Percentiles rank a stretch among this genome's conserved stretches.
phyloP scores from a whole-genome alignment of 768 basidiomycete species.

The Phlegmacium glaucopus region DNA sequence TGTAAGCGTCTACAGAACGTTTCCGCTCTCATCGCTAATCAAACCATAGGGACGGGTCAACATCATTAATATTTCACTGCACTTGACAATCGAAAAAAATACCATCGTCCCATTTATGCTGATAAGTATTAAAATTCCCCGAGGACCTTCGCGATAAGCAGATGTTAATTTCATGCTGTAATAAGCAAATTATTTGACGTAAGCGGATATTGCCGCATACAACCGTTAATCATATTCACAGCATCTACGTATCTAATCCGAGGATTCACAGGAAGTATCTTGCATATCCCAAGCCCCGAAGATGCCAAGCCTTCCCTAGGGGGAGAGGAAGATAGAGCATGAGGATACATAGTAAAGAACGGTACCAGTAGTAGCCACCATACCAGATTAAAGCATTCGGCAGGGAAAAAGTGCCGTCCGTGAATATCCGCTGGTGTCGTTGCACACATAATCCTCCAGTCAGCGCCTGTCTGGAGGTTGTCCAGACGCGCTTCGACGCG shows the following conservation, averaged over 20 bases:
- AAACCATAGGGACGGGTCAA: too few species aligned
- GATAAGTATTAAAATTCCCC: too few species aligned
- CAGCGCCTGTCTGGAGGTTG: conserved; percentile 21
- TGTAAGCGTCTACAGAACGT: too few species aligned
- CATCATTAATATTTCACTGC: too few species aligned
- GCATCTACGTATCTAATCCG: not conserved
- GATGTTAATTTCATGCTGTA: too few species aligned
- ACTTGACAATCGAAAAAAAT: too few species aligned
- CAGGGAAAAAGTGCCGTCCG: conserved; percentile 20
- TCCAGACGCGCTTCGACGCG: conserved; percentile 21
- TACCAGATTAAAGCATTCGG: conserved; percentile 19
- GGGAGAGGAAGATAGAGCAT: not conserved
- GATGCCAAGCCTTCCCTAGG: conserved; percentile 6
- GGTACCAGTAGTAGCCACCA: not conserved
- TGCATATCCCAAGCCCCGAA: conserved; percentile 13
- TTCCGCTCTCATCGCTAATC: too few species aligned
- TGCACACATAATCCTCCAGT: conserved; percentile 30
- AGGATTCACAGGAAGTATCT: conserved; percentile 7
- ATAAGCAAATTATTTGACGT: too few species aligned
- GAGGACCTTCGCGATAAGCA: too few species aligned
- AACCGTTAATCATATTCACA: too few species aligned
- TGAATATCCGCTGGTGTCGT: conserved; percentile 26
- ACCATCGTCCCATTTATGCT: too few species aligned
- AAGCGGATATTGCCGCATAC: too few species aligned
- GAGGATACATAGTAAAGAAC: not conserved